Evolutionary conservation across 352 stramenopile species (phyloP).

Genomic region (Phytophthora tubulina): DNA sequence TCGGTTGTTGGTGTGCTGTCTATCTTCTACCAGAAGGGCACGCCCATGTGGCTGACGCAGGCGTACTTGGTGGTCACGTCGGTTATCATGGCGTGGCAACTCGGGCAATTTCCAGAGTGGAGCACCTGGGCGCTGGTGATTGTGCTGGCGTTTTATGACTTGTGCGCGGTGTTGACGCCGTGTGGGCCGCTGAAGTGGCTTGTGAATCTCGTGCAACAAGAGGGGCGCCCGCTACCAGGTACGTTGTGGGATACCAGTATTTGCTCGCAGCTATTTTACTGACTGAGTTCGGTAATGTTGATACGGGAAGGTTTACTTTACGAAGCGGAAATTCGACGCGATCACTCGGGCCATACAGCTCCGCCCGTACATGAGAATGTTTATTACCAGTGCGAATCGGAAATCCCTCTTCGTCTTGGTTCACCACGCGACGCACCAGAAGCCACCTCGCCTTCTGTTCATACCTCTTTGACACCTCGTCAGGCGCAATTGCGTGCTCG

Average conservation of each 20-base stretch:
- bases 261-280: not conserved
- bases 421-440: slow-evolving; percentile 24
- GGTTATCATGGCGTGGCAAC: slow-evolving; percentile 98
- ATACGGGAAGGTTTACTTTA: slow-evolving; percentile 69
- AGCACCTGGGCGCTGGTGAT: slow-evolving; percentile 93
- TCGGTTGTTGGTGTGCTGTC: slow-evolving; percentile 89
- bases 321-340: slow-evolving; percentile 69
- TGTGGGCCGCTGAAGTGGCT: slow-evolving; percentile 97
- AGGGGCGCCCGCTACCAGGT: slow-evolving; percentile 91
- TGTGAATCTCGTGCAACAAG: slow-evolving; percentile 94
- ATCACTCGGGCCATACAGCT: slow-evolving; percentile 37
- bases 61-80: slow-evolving; percentile 96
- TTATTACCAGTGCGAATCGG: slow-evolving; percentile 80
- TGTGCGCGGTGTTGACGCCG: slow-evolving; percentile 99
- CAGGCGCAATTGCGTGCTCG: slow-evolving; percentile 49
- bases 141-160: slow-evolving; percentile 98
- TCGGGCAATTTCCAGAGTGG: slow-evolving; percentile 97
- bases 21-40: slow-evolving; percentile 93
- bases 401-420: slow-evolving; percentile 47
- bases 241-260: slow-evolving; percentile 3
- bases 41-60: slow-evolving; percentile 90
- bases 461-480: slow-evolving; percentile 28
- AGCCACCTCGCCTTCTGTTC: not conserved
- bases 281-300: slow-evolving; percentile 13
- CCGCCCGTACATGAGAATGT: slow-evolving; percentile 46